Evolutionary conservation across 768 basidiomycete species (phyloP).

Genomic region (Jaapia argillacea): DNA sequence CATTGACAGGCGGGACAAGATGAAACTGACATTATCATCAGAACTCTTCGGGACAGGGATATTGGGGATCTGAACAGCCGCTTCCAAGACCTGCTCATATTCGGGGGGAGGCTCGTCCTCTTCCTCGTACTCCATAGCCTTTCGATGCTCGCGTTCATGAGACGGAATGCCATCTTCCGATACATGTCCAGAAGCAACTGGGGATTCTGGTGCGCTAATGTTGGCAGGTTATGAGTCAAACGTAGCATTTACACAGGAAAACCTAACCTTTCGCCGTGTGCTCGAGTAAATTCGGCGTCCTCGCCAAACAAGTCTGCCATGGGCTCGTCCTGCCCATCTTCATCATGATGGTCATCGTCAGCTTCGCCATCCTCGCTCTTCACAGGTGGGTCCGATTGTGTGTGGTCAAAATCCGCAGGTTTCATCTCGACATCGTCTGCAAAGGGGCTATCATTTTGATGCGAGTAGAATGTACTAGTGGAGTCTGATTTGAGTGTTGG

Average conservation of each 20-base stretch:
- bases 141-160: constrained; percentile 45
- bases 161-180: constrained; percentile 64
- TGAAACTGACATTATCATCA: constrained; percentile 62
- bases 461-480: too few species aligned
- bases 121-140: constrained; percentile 74
- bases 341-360: constrained; percentile 2
- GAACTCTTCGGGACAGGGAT: constrained; percentile 72
- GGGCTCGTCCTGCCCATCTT: constrained; percentile 32
- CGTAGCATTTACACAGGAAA: not conserved
- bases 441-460: not conserved
- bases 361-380: constrained; percentile 4
- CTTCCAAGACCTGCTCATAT: constrained; percentile 48
- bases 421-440: constrained; percentile 4
- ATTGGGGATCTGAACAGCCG: constrained; percentile 77
- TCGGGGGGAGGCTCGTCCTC: constrained; percentile 56
- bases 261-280: constrained; percentile 41
- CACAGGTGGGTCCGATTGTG: not conserved
- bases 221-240: constrained; percentile 1
- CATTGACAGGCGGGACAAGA: constrained; percentile 1
- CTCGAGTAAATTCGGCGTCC: constrained; percentile 41
- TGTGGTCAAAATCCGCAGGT: too few species aligned
- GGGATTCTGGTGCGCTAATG: constrained; percentile 17
- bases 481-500: not conserved
- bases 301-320: constrained; percentile 80
- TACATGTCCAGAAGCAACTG: constrained; percentile 25